These are phyloP conservation scores for Limonium bicolor DNA, from an alignment of 148 eudicot genomes.

Conservation along the genomic window DNA sequence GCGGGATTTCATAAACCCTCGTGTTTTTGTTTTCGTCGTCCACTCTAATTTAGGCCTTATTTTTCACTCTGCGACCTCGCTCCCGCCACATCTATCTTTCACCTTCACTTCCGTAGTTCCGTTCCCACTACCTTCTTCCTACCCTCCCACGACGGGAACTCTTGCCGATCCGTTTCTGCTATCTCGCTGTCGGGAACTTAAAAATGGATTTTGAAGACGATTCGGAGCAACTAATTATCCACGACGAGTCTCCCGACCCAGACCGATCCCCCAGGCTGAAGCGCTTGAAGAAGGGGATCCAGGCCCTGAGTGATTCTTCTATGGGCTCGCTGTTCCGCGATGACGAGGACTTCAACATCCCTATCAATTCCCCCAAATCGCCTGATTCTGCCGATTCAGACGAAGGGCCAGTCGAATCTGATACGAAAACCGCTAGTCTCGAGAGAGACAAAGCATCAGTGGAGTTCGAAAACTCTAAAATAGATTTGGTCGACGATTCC, in stretches of 20 bases:
- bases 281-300: constrained; percentile 31
- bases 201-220: constrained; percentile 44
- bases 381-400: neutral
- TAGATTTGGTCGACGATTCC: constrained; percentile 39
- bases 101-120: constrained; percentile 1
- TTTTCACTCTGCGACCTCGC: too few relatives aligned
- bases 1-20: too few relatives aligned
- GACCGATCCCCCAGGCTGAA: constrained; percentile 24
- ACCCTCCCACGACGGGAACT: constrained; percentile 1
- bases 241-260: constrained; percentile 16
- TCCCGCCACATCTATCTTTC: constrained; percentile 15
- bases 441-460: neutral
- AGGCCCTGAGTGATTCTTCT: neutral
- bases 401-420: neutral
- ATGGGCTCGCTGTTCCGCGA: constrained; percentile 2
- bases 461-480: too few relatives aligned
- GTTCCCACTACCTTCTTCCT: neutral
- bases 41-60: too few relatives aligned
- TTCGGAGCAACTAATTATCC: constrained; percentile 15
- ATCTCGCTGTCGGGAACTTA: neutral
- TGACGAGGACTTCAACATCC: constrained; percentile 6
- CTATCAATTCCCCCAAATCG: neutral
- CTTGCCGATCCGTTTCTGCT: neutral
- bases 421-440: neutral
- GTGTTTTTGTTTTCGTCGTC: too few relatives aligned